These are phyloP conservation scores for Coemansia sp. DNA, from an alignment of 192 early-diverging fungal genomes.

Conservation along the genomic window DNA sequence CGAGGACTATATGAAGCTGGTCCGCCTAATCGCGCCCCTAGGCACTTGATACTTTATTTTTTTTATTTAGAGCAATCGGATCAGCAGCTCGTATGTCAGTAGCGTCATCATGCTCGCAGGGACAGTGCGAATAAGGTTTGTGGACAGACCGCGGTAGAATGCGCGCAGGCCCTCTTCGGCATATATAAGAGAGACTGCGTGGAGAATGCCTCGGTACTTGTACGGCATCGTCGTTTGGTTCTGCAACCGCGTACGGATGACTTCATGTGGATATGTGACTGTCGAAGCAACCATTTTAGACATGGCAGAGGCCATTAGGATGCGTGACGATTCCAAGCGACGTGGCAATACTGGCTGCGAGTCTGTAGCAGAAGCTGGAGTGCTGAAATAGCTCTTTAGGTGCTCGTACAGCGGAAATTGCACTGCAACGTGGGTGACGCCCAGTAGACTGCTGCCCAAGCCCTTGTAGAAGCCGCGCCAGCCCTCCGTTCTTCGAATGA, in stretches of 20 bases:
- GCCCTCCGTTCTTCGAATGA: slow-evolving; percentile 76
- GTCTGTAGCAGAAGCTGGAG: neutral
- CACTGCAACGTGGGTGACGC: slow-evolving; percentile 87
- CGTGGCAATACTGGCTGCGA: neutral
- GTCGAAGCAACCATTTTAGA: slow-evolving; percentile 89
- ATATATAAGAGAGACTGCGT: slow-evolving; percentile 69
- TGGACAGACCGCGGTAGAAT: slow-evolving; percentile 84
- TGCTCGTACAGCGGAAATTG: slow-evolving; percentile 97
- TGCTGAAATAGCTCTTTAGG: slow-evolving; percentile 57
- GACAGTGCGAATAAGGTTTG: slow-evolving; percentile 85
- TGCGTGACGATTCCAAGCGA: slow-evolving; percentile 50
- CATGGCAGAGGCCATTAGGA: slow-evolving; percentile 75
- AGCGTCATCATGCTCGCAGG: slow-evolving; percentile 84
- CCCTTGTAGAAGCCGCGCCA: slow-evolving; percentile 87
- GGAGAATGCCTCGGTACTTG: slow-evolving; percentile 82
- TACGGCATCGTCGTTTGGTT: slow-evolving; percentile 70
- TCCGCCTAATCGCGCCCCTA: slow-evolving; percentile 22
- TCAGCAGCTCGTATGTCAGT: slow-evolving; percentile 83
- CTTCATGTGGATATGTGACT: slow-evolving; percentile 95
- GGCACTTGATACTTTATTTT: too few species aligned
- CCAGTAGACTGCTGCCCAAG: slow-evolving; percentile 84
- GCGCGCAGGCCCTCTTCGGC: slow-evolving; percentile 75
- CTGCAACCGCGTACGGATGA: slow-evolving; percentile 89
- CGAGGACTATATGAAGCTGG: slow-evolving; percentile 14
- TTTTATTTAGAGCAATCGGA: slow-evolving; percentile 59